Evolutionary conservation across 2,329 filamentous ascomycete species (phyloP).

Genomic region (Acephala macrosclerotiorum): DNA sequence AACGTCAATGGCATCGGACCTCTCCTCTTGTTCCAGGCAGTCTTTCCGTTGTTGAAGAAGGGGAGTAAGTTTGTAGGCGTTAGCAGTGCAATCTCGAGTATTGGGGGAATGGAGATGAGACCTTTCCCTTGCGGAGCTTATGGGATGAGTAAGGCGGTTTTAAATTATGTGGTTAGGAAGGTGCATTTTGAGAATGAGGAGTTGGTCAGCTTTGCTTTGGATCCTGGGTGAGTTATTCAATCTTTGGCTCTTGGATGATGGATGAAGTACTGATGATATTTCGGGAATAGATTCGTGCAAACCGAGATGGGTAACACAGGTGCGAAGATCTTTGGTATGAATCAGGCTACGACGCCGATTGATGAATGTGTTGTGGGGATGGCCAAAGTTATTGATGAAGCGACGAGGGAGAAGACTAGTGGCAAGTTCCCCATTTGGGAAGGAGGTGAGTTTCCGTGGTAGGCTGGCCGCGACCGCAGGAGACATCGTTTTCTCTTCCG

Average conservation of each 20-base stretch:
- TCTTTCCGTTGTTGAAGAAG: slow-evolving; percentile 48
- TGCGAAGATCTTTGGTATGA: slow-evolving; percentile 8
- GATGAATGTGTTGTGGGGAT: slow-evolving; percentile 11
- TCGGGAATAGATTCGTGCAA: slow-evolving; percentile 2
- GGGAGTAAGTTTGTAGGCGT: slow-evolving; percentile 47
- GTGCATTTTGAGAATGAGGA: slow-evolving; percentile 47
- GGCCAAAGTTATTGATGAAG: slow-evolving; percentile 10
- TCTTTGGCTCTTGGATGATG: neutral
- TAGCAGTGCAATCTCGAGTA: slow-evolving; percentile 36
- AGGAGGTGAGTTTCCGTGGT: slow-evolving; percentile 10
- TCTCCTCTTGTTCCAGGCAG: slow-evolving; percentile 54
- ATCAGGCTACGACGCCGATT: slow-evolving; percentile 6
- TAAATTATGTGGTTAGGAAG: slow-evolving; percentile 46
- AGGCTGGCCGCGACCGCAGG: neutral
- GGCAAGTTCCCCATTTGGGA: slow-evolving; percentile 10
- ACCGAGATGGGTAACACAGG: slow-evolving; percentile 14
- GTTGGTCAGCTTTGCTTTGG: slow-evolving; percentile 43
- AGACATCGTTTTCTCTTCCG: neutral
- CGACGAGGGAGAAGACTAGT: slow-evolving; percentile 13
- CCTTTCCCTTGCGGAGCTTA: slow-evolving; percentile 45
- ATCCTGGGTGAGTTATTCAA: slow-evolving; percentile 41
- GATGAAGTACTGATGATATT: neutral
- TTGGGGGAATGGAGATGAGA: slow-evolving; percentile 28
- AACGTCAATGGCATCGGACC: slow-evolving; percentile 53
- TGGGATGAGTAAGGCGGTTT: slow-evolving; percentile 49